phyloP scores from a whole-genome alignment of 2,329 filamentous ascomycete genomes.

The Iodosphaeria phyllophila region DNA sequence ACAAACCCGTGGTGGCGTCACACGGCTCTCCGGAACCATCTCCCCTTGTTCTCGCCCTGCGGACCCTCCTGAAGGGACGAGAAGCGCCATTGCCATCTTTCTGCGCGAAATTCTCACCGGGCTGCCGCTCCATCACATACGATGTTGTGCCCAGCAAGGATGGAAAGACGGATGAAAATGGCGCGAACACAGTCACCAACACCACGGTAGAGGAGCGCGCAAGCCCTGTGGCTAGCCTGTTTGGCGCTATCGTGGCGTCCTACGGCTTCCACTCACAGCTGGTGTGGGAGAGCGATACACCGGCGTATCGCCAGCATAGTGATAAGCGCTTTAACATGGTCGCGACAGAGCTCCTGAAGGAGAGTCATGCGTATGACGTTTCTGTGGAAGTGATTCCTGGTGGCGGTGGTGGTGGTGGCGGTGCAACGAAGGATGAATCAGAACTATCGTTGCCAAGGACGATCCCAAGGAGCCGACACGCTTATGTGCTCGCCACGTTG shows the following conservation, averaged over 20 bases:
- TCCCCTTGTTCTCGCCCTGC: slow-evolving; percentile 28
- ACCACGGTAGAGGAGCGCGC: slow-evolving; percentile 11
- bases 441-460: no score
- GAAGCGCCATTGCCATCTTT: slow-evolving; percentile 42
- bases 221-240: slow-evolving; percentile 22
- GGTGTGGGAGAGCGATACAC: slow-evolving; percentile 80
- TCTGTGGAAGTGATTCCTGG: slow-evolving; percentile 15
- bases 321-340: slow-evolving; percentile 69
- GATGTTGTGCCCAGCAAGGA: slow-evolving; percentile 2
- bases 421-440: no score
- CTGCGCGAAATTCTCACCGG: slow-evolving; percentile 38
- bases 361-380: slow-evolving; percentile 30
- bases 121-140: slow-evolving; percentile 28
- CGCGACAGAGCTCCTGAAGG: slow-evolving; percentile 50
- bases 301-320: slow-evolving; percentile 61
- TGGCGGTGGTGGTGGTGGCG: slow-evolving; percentile 4
- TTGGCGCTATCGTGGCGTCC: slow-evolving; percentile 71
- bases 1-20: slow-evolving; percentile 33
- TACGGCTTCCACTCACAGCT: slow-evolving; percentile 82
- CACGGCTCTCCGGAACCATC: slow-evolving; percentile 14
- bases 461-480: slow-evolving; percentile 32
- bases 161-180: no score
- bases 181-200: slow-evolving; percentile 1
- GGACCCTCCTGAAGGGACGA: slow-evolving; percentile 39
- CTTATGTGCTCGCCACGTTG: slow-evolving; percentile 58